Conservation (phyloP, 179 eudicot species). For the Silene noctiflora region DNA sequence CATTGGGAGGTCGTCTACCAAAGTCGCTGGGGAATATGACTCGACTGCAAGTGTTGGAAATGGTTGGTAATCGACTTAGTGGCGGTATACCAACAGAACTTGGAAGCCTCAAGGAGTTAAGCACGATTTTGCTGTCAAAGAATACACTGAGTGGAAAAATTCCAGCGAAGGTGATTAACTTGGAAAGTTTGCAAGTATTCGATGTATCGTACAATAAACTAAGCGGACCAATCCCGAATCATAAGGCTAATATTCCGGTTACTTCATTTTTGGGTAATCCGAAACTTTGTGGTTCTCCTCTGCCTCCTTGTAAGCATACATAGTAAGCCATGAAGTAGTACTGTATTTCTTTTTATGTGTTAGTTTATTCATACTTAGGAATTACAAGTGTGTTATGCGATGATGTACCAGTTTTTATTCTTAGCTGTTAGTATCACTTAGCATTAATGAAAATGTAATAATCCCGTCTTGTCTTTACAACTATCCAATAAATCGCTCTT, state of each 20-base stretch:
- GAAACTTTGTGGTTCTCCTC: conserved; percentile 40
- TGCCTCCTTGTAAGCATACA: conserved; percentile 33
- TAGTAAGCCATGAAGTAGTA: not conserved
- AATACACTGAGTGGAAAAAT: conserved; percentile 54
- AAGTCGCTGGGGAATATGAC: conserved; percentile 56
- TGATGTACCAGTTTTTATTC: not conserved
- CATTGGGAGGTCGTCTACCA: conserved; percentile 62
- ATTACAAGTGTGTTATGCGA: not conserved
- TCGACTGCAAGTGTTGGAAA: conserved; percentile 38
- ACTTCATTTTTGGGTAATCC: conserved; percentile 36
- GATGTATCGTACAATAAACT: conserved; percentile 62
- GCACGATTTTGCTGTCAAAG: conserved; percentile 42
- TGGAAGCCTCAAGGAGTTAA: conserved; percentile 44
- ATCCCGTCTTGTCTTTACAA: not conserved
- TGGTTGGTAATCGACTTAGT: conserved; percentile 33
- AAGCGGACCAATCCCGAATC: conserved; percentile 67
- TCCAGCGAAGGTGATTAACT: conserved; percentile 49
- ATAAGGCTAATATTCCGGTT: conserved; percentile 31
- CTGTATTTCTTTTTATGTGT: not conserved
- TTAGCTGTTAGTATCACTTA: not conserved
- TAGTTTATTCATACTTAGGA: not conserved
- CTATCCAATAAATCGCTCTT: not conserved
- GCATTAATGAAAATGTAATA: not conserved
- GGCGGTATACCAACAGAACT: conserved; percentile 59
- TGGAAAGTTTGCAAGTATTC: conserved; percentile 36